Evolutionary conservation across 2,329 filamentous ascomycete species (phyloP), one percentile per base, ranked within the genome.

Genomic region (Aspergillus quadrilineatus): DNA sequence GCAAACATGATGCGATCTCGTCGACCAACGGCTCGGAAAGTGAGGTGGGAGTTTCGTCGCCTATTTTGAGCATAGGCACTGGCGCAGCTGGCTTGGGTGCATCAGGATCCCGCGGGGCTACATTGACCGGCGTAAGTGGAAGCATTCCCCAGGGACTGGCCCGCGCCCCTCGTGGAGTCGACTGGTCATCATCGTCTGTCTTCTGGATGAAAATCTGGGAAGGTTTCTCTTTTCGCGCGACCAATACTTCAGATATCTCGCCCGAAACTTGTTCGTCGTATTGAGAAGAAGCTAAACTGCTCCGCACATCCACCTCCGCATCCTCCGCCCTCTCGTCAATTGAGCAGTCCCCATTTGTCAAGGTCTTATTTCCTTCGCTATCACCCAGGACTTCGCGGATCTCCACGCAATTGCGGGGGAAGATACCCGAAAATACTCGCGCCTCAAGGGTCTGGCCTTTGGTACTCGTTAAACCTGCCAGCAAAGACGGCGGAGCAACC

Each of bases 391-490:
- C 86, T 77, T 99, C 94, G 63, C 93, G 87, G 57, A 99, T 88
- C 75, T 99, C 92, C 56, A 99, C 93, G 67, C 93, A 99, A 72
- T 88, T 94, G 63, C 89, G 85, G 9, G 94, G 94, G 70, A 99
- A 99, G 68, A 99, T 96, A 66, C 94, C 94, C n/a, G 92, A 96
- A 72, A 97, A 99, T 57, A 99, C 94, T 63, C 94, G 87, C 58
- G 93, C 92, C 77, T 97, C 93, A 32, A 97, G 85, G 0, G 92
- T 95, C 74, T 97, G 91, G 47, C 94, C 93, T 73, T 92, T 93
- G 67, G 89, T 86, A 60, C 89, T 93, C 9, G 92, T 97, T 72
- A 99, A 79, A 47, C 93, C 94, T 15, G 94, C 90, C 57, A 99
- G 84, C 71, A 99, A 79, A 65, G 92, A 96, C 17, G 94, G 94